phyloP scores from a whole-genome alignment of 805 yeast genomes.

The Zygosaccharomyces kombuchaensis region DNA sequence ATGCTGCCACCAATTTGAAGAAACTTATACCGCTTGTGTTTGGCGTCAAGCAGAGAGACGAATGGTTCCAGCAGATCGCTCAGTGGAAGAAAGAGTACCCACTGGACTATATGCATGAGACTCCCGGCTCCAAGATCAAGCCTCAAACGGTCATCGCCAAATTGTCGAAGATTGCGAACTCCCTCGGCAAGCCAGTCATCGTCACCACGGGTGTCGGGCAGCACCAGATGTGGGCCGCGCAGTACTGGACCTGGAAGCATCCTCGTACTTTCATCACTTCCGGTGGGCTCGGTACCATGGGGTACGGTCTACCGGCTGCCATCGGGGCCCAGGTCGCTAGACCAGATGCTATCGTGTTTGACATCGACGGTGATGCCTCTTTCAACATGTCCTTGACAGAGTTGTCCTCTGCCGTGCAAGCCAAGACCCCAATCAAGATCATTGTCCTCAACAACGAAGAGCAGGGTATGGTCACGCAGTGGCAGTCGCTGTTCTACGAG shows the following conservation, averaged over 20 bases:
- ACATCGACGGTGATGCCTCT: slow-evolving; percentile 98
- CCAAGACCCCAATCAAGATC: slow-evolving; percentile 83
- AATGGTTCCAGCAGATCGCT: slow-evolving; percentile 71
- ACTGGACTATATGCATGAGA: slow-evolving; percentile 73
- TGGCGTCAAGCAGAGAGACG: slow-evolving; percentile 60
- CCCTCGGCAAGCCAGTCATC: slow-evolving; percentile 62
- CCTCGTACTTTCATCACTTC: slow-evolving; percentile 96
- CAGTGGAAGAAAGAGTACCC: slow-evolving; percentile 88
- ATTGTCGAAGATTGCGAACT: slow-evolving; percentile 64
- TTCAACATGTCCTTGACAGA: slow-evolving; percentile 96
- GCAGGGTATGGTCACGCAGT: slow-evolving; percentile 99
- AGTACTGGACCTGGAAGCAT: slow-evolving; percentile 87
- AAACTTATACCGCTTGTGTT: slow-evolving; percentile 67
- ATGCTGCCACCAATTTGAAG: slow-evolving; percentile 74
- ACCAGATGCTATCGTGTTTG: slow-evolving; percentile 93
- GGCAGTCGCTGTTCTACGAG: slow-evolving; percentile 97
- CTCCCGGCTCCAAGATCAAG: slow-evolving; percentile 73
- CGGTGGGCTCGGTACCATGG: slow-evolving; percentile 99
- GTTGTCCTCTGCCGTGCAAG: slow-evolving; percentile 91
- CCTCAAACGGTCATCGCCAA: slow-evolving; percentile 89
- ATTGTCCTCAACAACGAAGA: slow-evolving; percentile 93
- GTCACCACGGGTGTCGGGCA: slow-evolving; percentile 99
- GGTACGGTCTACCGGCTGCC: slow-evolving; percentile 95
- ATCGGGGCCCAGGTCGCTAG: slow-evolving; percentile 97
- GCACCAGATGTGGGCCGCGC: slow-evolving; percentile 99